A percentile compares a stretch with the other conserved stretches of the same genome.
Conservation (phyloP, 169 alveolate genomes). For the Plasmodium ovale region DNA sequence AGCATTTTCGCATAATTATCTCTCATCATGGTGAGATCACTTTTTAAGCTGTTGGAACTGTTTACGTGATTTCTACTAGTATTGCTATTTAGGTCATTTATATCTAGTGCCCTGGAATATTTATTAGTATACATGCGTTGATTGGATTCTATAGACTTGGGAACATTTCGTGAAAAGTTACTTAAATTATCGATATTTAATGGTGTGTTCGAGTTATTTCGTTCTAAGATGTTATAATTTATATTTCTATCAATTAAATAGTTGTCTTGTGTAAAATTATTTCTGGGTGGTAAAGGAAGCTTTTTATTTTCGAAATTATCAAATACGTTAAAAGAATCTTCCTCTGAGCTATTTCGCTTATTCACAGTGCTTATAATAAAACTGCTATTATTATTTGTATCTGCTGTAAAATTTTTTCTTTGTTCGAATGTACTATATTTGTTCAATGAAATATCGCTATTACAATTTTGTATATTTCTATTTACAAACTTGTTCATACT, state of each 20-base stretch:
- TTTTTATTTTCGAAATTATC: conserved; percentile 29
- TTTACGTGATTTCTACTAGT: conserved; percentile 56
- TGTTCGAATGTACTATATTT: conserved; percentile 33
- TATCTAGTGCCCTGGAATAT: conserved; percentile 67
- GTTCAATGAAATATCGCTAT: conserved; percentile 20
- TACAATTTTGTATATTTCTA: conserved; percentile 14
- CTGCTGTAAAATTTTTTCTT: conserved; percentile 31
- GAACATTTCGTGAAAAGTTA: conserved; percentile 43
- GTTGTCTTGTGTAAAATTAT: conserved; percentile 8
- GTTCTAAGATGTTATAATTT: conserved; percentile 5
- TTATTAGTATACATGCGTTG: conserved; percentile 33
- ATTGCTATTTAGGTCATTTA: conserved; percentile 63
- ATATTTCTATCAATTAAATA: conserved; percentile 21
- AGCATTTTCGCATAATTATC: conserved; percentile 62
- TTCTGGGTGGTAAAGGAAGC: conserved; percentile 3
- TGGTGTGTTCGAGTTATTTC: conserved; percentile 36
- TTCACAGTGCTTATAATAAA: conserved; percentile 40
- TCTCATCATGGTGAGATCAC: conserved; percentile 38
- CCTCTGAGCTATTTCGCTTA: conserved; percentile 22
- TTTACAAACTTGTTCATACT: conserved; percentile 8
- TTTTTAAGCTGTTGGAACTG: conserved; percentile 66
- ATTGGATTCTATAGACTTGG: conserved; percentile 58
- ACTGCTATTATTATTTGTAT: conserved; percentile 57
- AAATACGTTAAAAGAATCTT: conserved; percentile 17
- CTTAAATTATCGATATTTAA: conserved; percentile 42